Evolutionary conservation across 2,329 filamentous ascomycete species (phyloP).

Genomic region (Cladosporium sp.): DNA sequence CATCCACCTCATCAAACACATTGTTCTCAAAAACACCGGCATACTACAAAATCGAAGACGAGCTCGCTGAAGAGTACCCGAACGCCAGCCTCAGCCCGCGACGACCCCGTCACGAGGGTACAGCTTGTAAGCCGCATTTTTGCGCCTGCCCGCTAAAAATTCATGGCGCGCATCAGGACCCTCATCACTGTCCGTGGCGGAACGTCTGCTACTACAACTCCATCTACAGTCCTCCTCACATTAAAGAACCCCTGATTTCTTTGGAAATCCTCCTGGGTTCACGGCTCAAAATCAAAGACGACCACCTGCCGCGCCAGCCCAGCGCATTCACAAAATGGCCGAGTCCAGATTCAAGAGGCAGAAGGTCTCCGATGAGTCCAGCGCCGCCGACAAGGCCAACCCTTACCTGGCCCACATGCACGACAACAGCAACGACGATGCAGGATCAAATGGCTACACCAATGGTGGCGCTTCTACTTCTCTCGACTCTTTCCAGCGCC

Average conservation of each 20-base stretch:
- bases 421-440: slow-evolving; percentile 49
- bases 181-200: slow-evolving; percentile 4
- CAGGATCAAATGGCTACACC: slow-evolving; percentile 29
- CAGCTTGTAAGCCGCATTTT: neutral
- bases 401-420: slow-evolving; percentile 92
- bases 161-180: slow-evolving; percentile 2
- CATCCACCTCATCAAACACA: neutral
- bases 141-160: slow-evolving; percentile 14
- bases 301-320: neutral
- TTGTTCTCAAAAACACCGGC: neutral
- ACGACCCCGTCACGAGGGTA: slow-evolving; percentile 4
- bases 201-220: slow-evolving; percentile 15
- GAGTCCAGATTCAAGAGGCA: slow-evolving; percentile 43
- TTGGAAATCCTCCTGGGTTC: neutral
- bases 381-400: slow-evolving; percentile 63
- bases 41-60: slow-evolving; percentile 7
- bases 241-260: neutral
- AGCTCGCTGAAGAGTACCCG: neutral
- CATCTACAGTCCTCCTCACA: neutral
- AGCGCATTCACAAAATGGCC: slow-evolving; percentile 18
- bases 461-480: slow-evolving; percentile 32
- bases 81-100: slow-evolving; percentile 2
- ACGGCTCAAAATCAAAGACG: neutral
- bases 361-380: slow-evolving; percentile 58
- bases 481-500: slow-evolving; percentile 69